phyloP scores from a whole-genome alignment of 2,329 filamentous ascomycete genomes.

The Cladosporium colombiae region DNA sequence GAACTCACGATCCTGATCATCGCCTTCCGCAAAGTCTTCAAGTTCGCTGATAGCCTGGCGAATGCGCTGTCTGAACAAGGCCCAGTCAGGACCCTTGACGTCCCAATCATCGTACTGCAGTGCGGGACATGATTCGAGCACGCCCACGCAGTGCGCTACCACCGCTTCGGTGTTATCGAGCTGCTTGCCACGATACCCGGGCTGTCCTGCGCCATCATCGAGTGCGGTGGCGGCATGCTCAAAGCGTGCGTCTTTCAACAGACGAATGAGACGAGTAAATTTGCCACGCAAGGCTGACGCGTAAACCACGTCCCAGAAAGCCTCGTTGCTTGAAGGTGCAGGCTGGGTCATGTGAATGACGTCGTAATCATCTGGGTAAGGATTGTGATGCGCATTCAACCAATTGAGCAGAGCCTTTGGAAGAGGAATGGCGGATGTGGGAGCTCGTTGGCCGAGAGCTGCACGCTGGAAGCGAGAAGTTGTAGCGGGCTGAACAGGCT shows the following conservation, averaged over 20 bases:
- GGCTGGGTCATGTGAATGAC: slow-evolving; percentile 65
- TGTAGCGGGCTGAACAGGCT: slow-evolving; percentile 23
- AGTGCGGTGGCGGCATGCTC: slow-evolving; percentile 67
- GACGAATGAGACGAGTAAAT: slow-evolving; percentile 63
- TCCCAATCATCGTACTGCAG: slow-evolving; percentile 73
- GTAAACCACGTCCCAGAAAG: slow-evolving; percentile 86
- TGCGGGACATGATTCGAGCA: slow-evolving; percentile 74
- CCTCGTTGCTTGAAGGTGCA: slow-evolving; percentile 71
- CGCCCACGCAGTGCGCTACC: slow-evolving; percentile 65
- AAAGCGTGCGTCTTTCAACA: slow-evolving; percentile 77
- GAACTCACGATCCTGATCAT: slow-evolving; percentile 49
- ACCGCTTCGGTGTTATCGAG: slow-evolving; percentile 77
- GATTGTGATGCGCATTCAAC: slow-evolving; percentile 74
- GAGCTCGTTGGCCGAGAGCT: slow-evolving; percentile 14
- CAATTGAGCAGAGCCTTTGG: slow-evolving; percentile 81
- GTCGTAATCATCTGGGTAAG: slow-evolving; percentile 67
- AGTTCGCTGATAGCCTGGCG: slow-evolving; percentile 69
- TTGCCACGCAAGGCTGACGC: slow-evolving; percentile 74
- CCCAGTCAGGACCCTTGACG: slow-evolving; percentile 78
- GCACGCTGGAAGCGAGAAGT: slow-evolving; percentile 18
- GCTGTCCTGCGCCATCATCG: slow-evolving; percentile 60
- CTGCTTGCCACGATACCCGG: slow-evolving; percentile 72
- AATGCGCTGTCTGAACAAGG: slow-evolving; percentile 75
- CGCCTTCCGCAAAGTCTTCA: slow-evolving; percentile 76
- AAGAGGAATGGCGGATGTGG: slow-evolving; percentile 50